Conservation (phyloP, 208 protist species). For the Porcisia hertigi region DNA sequence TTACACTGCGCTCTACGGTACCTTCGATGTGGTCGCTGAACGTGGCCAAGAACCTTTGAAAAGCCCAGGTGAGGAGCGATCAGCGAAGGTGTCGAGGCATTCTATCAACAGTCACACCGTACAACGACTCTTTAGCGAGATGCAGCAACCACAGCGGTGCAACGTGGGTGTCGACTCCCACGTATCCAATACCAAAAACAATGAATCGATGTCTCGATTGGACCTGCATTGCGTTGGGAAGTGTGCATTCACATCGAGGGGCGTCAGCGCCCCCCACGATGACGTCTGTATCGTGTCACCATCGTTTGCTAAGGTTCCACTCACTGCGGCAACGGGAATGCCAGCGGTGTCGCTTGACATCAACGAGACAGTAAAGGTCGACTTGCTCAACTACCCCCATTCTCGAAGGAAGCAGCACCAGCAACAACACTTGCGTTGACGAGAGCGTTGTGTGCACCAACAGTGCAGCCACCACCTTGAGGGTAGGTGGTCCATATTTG, state of each 20-base stretch:
- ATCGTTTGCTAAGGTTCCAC: not conserved
- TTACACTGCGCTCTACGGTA: not conserved
- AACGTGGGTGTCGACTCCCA: not conserved
- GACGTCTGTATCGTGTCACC: not conserved
- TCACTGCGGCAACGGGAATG: not conserved
- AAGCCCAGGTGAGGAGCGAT: not conserved
- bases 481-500: not conserved
- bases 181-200: not conserved
- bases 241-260: not conserved
- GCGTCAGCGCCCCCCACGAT: not conserved
- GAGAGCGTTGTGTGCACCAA: not conserved
- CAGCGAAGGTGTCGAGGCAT: not conserved
- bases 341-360: not conserved
- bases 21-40: not conserved
- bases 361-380: conserved; percentile 8
- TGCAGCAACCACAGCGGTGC: not conserved
- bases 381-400: conserved; percentile 27
- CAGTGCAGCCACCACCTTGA: not conserved
- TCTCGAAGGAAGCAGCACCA: not conserved
- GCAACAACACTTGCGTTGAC: not conserved
- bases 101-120: not conserved
- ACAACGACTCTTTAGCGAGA: not conserved
- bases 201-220: not conserved
- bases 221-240: too few species aligned
- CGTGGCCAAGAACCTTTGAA: not conserved